Evolutionary conservation across 2,329 filamentous ascomycete genomes (phyloP).

Genomic region (Neofusicoccum laricinum): DNA sequence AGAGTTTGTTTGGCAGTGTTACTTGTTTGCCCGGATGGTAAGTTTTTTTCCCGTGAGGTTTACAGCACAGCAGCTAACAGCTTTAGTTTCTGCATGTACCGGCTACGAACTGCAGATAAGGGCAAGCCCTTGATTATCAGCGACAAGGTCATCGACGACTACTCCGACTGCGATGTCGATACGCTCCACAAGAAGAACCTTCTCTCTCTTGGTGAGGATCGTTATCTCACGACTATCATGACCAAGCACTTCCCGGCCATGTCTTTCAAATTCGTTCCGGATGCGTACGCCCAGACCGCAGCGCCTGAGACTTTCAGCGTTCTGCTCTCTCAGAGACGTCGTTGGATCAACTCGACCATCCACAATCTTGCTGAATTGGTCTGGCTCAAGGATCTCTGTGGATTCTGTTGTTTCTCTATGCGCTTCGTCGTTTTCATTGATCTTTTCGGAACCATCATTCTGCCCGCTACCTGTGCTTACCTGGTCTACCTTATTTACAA

Average conservation of each 20-base stretch:
- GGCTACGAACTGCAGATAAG: slow-evolving; percentile 87
- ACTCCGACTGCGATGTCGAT: slow-evolving; percentile 84
- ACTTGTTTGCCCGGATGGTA: slow-evolving; percentile 99
- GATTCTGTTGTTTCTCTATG: slow-evolving; percentile 99
- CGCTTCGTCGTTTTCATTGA: slow-evolving; percentile 94
- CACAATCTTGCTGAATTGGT: slow-evolving; percentile 94
- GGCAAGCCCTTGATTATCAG: slow-evolving; percentile 93
- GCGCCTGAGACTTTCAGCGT: slow-evolving; percentile 94
- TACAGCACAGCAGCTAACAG: slow-evolving; percentile 17
- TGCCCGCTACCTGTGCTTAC: slow-evolving; percentile 85
- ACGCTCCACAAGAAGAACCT: slow-evolving; percentile 95
- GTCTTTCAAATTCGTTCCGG: slow-evolving; percentile 93
- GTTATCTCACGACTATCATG: slow-evolving; percentile 95
- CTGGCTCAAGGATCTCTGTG: slow-evolving; percentile 88
- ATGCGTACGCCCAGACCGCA: slow-evolving; percentile 89
- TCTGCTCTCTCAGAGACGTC: slow-evolving; percentile 91
- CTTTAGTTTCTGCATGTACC: slow-evolving; percentile 96
- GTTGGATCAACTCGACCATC: slow-evolving; percentile 99
- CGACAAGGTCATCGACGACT: slow-evolving; percentile 82
- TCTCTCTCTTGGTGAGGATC: slow-evolving; percentile 90
- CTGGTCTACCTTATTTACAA: slow-evolving; percentile 83
- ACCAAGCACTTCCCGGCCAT: slow-evolving; percentile 94
- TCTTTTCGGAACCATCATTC: slow-evolving; percentile 85
- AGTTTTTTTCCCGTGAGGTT: slow-evolving; percentile 40
- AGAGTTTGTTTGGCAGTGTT: slow-evolving; percentile 95